These are phyloP conservation scores for Beauveria brongniartii DNA, from an alignment of 2,329 filamentous ascomycete species.

Conservation along the genomic window DNA sequence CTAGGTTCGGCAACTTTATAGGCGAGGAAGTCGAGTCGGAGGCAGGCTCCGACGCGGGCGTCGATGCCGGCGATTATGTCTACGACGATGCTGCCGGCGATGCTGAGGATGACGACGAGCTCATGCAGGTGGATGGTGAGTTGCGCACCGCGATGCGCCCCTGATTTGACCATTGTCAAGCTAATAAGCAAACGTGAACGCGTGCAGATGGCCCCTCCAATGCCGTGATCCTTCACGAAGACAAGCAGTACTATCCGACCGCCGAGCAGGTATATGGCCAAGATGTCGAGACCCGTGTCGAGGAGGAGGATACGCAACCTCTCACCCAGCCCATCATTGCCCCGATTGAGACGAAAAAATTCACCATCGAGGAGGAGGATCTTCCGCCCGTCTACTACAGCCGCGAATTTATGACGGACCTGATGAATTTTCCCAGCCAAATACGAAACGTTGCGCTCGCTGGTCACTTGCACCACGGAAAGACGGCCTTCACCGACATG, in stretches of 20 bases:
- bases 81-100: constrained; percentile 71
- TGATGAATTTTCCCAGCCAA: constrained; percentile 94
- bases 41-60: constrained; percentile 71
- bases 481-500: constrained; percentile 98
- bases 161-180: constrained; percentile 11
- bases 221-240: constrained; percentile 94
- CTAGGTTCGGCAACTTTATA: constrained; percentile 95
- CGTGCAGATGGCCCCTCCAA: constrained; percentile 73
- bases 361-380: constrained; percentile 85
- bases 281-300: constrained; percentile 90
- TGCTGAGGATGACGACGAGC: constrained; percentile 61
- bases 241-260: constrained; percentile 99
- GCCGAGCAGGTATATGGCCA: constrained; percentile 90
- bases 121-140: constrained; percentile 87
- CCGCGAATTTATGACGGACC: constrained; percentile 84
- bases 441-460: constrained; percentile 87
- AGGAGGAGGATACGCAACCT: constrained; percentile 94
- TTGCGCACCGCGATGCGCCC: not conserved
- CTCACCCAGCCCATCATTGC: constrained; percentile 89
- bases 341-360: constrained; percentile 90
- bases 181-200: constrained; percentile 18
- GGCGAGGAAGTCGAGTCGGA: constrained; percentile 83
- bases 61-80: constrained; percentile 67
- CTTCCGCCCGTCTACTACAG: constrained; percentile 83
- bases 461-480: constrained; percentile 92